Evolutionary conservation across 495 filamentous ascomycete species (phyloP).

Genomic region (Aspergillus taichungensis): DNA sequence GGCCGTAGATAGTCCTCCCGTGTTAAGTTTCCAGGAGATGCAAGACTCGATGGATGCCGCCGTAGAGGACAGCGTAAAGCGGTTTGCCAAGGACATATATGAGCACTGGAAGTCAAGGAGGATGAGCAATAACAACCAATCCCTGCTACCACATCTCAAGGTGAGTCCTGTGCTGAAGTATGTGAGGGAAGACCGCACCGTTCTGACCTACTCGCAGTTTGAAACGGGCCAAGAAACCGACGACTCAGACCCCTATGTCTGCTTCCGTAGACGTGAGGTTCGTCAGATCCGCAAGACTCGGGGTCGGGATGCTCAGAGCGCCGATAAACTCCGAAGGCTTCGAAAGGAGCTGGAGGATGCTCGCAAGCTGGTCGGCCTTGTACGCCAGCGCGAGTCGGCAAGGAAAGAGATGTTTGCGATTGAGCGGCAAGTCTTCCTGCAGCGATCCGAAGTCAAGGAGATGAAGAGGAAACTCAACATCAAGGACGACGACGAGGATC

Average conservation of each 20-base stretch:
- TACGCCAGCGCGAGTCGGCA: constrained; percentile 67
- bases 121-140: constrained; percentile 51
- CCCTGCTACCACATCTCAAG: constrained; percentile 68
- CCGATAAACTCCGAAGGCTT: constrained; percentile 86
- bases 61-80: constrained; percentile 54
- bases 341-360: constrained; percentile 88
- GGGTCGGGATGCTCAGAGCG: constrained; percentile 84
- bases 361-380: constrained; percentile 65
- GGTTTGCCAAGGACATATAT: constrained; percentile 80
- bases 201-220: constrained; percentile 46
- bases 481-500: constrained; percentile 88
- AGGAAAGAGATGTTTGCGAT: constrained; percentile 66
- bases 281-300: constrained; percentile 92
- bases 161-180: constrained; percentile 22
- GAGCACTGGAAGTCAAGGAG: constrained; percentile 79
- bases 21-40: constrained; percentile 73
- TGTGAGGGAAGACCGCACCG: neutral
- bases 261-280: constrained; percentile 92
- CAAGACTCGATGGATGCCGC: constrained; percentile 65
- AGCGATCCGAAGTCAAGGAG: constrained; percentile 70
- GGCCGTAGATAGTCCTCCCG: constrained; percentile 72
- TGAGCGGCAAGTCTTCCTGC: constrained; percentile 69
- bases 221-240: constrained; percentile 89
- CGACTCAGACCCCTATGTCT: constrained; percentile 94
- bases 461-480: constrained; percentile 81